Percentiles rank a stretch among this genome's conserved stretches.
These are phyloP conservation scores for Xylaria nigripes DNA, from an alignment of 495 filamentous ascomycete species.

Conservation along the genomic window DNA sequence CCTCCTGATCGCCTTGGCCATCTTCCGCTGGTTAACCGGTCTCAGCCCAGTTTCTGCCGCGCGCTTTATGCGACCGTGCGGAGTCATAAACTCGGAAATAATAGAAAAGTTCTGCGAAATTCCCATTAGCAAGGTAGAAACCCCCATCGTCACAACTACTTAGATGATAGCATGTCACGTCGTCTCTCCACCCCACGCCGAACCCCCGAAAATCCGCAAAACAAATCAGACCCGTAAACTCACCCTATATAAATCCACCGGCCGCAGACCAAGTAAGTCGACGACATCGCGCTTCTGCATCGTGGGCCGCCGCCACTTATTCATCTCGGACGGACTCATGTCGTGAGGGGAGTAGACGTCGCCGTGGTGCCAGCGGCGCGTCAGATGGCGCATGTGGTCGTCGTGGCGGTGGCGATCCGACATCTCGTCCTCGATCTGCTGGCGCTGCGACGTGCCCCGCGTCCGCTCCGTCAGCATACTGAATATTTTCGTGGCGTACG, in stretches of 20 bases:
- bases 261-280: conserved; percentile 73
- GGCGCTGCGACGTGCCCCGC: background rate
- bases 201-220: background rate
- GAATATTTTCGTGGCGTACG: conserved; percentile 5
- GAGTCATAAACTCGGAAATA: conserved; percentile 80
- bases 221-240: too few relatives aligned
- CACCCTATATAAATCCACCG: conserved; percentile 78
- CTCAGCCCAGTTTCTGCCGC: conserved; percentile 66
- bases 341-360: conserved; percentile 91
- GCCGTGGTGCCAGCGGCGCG: conserved; percentile 58
- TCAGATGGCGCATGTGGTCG: conserved; percentile 34
- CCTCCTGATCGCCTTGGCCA: conserved; percentile 85
- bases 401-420: conserved; percentile 17
- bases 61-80: conserved; percentile 78
- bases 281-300: conserved; percentile 58
- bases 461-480: background rate
- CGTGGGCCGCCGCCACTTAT: conserved; percentile 44
- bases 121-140: too few relatives aligned
- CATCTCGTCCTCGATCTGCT: conserved; percentile 19
- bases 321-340: conserved; percentile 63
- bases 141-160: too few relatives aligned
- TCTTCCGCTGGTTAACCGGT: conserved; percentile 81
- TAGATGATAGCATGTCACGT: background rate
- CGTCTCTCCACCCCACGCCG: too few relatives aligned
- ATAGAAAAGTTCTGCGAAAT: conserved; percentile 79